These are phyloP conservation scores for Metschnikowia matae DNA, from an alignment of 805 yeast genomes.

Conservation along the genomic window DNA sequence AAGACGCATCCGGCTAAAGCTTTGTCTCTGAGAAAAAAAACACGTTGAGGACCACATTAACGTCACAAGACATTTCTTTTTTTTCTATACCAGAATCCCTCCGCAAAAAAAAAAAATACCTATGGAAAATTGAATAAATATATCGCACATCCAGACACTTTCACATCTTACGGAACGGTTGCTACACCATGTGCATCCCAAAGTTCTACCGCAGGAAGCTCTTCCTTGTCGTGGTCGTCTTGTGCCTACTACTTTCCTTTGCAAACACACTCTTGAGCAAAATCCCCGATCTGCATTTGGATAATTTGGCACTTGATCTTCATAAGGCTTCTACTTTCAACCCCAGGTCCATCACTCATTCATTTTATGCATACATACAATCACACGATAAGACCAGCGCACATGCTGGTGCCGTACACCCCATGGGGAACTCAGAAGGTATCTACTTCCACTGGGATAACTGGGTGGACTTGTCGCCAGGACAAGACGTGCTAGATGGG, in stretches of 20 bases:
- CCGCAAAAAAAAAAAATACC: no score
- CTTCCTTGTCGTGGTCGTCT: conserved; percentile 4
- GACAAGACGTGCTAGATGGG: conserved; percentile 16
- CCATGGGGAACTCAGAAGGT: conserved; percentile 16
- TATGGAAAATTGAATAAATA: background rate
- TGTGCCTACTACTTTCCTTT: conserved; percentile 9
- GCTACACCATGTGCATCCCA: conserved; percentile 10
- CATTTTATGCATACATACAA: conserved; percentile 10
- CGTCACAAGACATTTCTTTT: background rate
- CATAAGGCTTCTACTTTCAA: conserved; percentile 23
- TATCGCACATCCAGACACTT: background rate
- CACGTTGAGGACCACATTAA: background rate
- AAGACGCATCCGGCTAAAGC: background rate
- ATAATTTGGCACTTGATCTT: conserved; percentile 20
- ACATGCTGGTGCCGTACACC: conserved; percentile 1
- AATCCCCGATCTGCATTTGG: conserved; percentile 22
- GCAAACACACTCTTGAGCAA: conserved; percentile 11
- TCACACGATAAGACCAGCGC: background rate
- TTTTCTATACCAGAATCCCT: background rate
- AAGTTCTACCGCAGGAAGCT: conserved; percentile 14
- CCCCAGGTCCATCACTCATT: conserved; percentile 21
- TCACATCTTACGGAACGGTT: background rate
- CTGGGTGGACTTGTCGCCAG: conserved; percentile 32
- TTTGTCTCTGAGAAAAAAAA: background rate
- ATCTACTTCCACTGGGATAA: conserved; percentile 41